phyloP scores from a whole-genome alignment of 805 yeast genomes.

The Saturnispora hagleri region DNA sequence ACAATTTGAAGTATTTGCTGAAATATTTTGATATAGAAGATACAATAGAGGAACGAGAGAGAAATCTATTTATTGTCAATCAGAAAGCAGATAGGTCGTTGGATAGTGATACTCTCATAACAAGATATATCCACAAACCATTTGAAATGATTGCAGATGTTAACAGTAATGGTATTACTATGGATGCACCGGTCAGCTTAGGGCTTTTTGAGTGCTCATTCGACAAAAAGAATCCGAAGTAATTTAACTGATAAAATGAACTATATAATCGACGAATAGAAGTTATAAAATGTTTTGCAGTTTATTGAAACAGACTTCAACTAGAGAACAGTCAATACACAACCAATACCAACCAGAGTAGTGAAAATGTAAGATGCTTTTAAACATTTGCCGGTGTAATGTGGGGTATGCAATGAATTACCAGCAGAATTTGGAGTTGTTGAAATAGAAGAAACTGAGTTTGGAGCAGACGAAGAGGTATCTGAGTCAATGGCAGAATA shows the following conservation, averaged over 20 bases:
- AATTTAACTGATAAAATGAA: background rate
- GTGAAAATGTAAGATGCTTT: conserved; percentile 23
- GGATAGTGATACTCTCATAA: conserved; percentile 15
- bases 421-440: conserved; percentile 9
- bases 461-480: conserved; percentile 9
- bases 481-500: conserved; percentile 27
- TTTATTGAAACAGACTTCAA: background rate
- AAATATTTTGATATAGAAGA: conserved; percentile 19
- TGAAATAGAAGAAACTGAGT: conserved; percentile 12
- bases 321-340: conserved; percentile 16
- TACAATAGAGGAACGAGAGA: conserved; percentile 18
- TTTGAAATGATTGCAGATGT: conserved; percentile 56
- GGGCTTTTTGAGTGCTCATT: conserved; percentile 44
- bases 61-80: conserved; percentile 16
- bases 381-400: conserved; percentile 24
- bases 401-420: conserved; percentile 19
- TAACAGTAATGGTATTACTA: conserved; percentile 35
- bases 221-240: conserved; percentile 36
- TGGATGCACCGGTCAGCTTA: conserved; percentile 47
- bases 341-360: conserved; percentile 23
- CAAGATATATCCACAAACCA: conserved; percentile 34
- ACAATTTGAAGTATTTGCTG: conserved; percentile 21
- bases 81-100: conserved; percentile 15
- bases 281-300: background rate
- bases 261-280: background rate